Base-by-base conservation (phyloP, 2,329 filamentous ascomycete genomes). In the Claviceps sp. region DNA sequence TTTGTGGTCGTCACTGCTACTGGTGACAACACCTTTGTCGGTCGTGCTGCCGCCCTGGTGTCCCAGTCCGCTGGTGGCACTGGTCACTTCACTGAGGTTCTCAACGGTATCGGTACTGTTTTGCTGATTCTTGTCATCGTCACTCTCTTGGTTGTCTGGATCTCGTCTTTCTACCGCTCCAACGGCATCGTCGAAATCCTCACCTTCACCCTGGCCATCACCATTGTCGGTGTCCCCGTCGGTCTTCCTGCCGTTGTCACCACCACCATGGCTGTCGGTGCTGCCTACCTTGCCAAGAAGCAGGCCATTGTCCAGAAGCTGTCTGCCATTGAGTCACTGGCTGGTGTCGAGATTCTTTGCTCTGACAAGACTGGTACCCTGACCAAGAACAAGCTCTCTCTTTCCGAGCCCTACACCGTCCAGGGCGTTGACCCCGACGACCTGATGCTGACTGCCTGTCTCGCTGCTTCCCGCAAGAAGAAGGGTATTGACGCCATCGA, bases 401-500 rank as follows among this genome's bases (percentile, higher is more conserved):
- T 95, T 46, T 77, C 86, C 50, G 88, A 94, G 66, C 88, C 88
- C 52, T 95, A 83, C 75, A 87, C 83, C 40, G 85, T 93, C 55
- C 75, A 79, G 55, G 88, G 88, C 63, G 85, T 94, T 54, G 86
- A 90, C 59, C 79, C 85, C 38, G 86, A 93, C 68, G 88, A 94
- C 62, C 83, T 95, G 57, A 94, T 95, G 87, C 77, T 94, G 58
- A 93, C 88, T 72, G 88, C 88, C 62, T 94, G 88, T 68, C 73
- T 95, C 63, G 88, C 88, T 63, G 88, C 88, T 56, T 91, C 85
- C 59, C 86, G 88, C 74, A 95, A 93, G 80, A 91, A 90, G 79
- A 94, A 94, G 77, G 88, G 88, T 75, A 90, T 95, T 57, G 88
- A 95, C 66, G 86, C 89, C 59, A 95, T 95, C 61, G 89, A 95